Base-by-base conservation (phyloP, 2,329 filamentous ascomycete genomes). In the Hirsutella minnesotensis region DNA sequence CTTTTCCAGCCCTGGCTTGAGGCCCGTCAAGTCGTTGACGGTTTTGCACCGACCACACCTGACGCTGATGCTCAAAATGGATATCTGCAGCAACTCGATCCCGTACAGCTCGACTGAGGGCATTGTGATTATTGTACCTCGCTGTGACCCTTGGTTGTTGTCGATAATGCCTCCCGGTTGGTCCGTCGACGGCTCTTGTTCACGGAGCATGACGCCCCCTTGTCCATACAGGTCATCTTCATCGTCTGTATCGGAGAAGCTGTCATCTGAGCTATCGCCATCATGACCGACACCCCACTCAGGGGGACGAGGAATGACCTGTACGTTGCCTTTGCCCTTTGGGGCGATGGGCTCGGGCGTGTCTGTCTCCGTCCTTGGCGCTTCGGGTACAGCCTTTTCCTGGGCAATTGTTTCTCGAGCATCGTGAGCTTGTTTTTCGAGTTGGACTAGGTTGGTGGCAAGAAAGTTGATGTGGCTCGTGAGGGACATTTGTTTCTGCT, bases 11-110 rank as follows among this genome's bases (percentile, higher is more conserved):
- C 70, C 70, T 37, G 79, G 72, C 44, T 74, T 77, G 9, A 90
- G 66, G 20, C 77, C 77, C 8, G 76, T 75, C 34, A 89, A 63
- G 47, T 92, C 86, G 53, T 79, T 78, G 12, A 70, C 59, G 4
- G 83, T 82, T 58, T 82, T 88, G 69, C 86, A 94, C 31, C 86
- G 76, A 41, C 81, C 77, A 58, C 86, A 94, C 57, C 88, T 89
- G 48, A 87, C 69, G 3, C 75, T 82, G 48, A 92, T 67, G 45
- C 75, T 79, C 27, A 92, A 65, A 20, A 75, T 69, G 0, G 72
- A 67, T 1, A 90, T 62, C 51, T 89, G 79, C 9, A 94, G 68
- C 2, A 92, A 63, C 54, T 92, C 86, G 46, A 92, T 81, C 31
- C 81, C 77, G 55, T 86, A 74, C 2, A 94, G 72, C 53, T 90